Conservation (phyloP, 1,139 yeast species). For the Geotrichum europaeum region DNA sequence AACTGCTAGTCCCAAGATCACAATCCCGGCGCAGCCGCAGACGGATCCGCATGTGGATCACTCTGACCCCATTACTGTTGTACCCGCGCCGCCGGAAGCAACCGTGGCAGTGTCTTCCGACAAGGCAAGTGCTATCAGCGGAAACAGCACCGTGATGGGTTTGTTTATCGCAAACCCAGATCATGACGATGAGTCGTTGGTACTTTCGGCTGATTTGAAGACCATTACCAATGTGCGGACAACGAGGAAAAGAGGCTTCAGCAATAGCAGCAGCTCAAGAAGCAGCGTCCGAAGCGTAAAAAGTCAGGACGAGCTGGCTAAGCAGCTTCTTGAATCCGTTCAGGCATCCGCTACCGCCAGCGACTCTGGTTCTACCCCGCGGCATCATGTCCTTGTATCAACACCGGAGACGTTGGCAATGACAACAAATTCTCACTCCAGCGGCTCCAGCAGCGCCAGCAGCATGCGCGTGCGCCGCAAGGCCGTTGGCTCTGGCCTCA, state of each 20-base stretch:
- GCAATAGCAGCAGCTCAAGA: background rate
- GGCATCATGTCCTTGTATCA: background rate
- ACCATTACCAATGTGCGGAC: background rate
- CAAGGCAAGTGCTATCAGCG: background rate
- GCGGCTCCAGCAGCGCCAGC: background rate
- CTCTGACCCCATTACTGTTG: background rate
- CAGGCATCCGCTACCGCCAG: background rate
- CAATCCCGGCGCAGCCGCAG: background rate
- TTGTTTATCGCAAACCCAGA: background rate
- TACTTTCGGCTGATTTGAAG: background rate
- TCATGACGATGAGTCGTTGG: background rate
- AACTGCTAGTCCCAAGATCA: background rate
- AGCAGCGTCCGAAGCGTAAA: background rate
- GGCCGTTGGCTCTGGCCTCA: slow-evolving; percentile 12
- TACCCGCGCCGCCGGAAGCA: background rate
- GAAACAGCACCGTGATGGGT: background rate
- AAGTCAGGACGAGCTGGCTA: background rate
- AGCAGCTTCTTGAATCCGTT: background rate
- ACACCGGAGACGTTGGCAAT: background rate
- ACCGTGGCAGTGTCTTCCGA: background rate
- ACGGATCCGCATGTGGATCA: background rate
- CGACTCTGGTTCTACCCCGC: background rate
- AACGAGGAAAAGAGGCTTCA: background rate
- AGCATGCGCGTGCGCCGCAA: slow-evolving; percentile 2
- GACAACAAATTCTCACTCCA: background rate